These are phyloP conservation scores for Dipteronia sinensis DNA, from an alignment of 345 rosid species.

Conservation along the genomic window DNA sequence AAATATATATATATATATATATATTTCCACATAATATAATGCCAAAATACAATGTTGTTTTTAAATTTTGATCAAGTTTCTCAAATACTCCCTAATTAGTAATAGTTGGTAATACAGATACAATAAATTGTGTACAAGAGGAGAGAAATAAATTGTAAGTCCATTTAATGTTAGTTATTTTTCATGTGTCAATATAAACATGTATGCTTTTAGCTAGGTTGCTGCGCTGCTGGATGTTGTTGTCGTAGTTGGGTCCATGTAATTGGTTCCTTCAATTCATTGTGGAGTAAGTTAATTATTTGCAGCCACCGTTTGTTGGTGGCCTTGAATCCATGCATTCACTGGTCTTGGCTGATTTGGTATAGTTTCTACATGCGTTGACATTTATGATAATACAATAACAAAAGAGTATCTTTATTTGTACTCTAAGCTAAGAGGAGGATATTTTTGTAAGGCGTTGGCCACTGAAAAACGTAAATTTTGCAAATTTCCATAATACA, in stretches of 20 bases:
- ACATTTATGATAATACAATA: background rate
- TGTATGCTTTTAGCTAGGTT: background rate
- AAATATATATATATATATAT: no score
- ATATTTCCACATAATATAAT: no score
- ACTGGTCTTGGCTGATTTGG: background rate
- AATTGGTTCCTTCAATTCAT: background rate
- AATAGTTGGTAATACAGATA: no score
- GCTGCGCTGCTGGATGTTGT: background rate
- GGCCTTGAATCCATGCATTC: background rate
- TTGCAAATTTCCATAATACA: no score
- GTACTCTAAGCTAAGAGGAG: background rate
- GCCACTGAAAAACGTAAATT: no score
- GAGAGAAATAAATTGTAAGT: no score
- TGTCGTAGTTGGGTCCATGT: background rate
- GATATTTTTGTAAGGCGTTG: no score
- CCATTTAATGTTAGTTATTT: background rate
- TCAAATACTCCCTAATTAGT: no score
- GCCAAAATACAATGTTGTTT: no score
- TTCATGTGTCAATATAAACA: background rate
- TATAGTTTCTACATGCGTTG: background rate
- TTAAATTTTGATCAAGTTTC: no score
- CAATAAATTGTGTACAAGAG: no score
- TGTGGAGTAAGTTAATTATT: background rate
- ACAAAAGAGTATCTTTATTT: background rate
- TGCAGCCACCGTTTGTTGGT: conserved; percentile 25